Conservation (phyloP, 148 eudicot genomes). For the Fagopyrum esculentum region DNA sequence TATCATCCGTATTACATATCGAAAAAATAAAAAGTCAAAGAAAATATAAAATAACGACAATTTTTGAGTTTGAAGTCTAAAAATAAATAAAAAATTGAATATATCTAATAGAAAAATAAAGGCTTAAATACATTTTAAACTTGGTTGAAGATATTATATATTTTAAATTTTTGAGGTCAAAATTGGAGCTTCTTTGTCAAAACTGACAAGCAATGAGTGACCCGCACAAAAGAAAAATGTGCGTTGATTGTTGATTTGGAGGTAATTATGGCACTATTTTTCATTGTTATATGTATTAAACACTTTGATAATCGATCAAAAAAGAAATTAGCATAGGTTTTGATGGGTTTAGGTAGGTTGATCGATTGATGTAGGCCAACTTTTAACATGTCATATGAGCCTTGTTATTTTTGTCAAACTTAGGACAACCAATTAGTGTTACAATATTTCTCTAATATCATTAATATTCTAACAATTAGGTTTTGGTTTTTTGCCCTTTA, state of each 20-base stretch:
- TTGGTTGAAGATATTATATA: not conserved
- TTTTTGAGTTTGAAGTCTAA: no score
- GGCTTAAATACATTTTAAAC: no score
- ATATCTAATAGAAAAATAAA: no score
- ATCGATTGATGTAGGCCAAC: not conserved
- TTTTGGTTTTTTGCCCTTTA: not conserved
- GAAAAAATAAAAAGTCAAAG: no score
- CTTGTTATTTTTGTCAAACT: conserved; percentile 1
- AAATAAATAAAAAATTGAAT: no score
- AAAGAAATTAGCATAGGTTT: not conserved
- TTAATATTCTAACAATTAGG: not conserved
- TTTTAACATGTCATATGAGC: not conserved
- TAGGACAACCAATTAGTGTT: not conserved
- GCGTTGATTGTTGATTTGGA: not conserved
- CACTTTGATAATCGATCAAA: not conserved
- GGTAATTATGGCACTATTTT: not conserved
- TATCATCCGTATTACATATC: no score
- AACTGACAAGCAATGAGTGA: not conserved
- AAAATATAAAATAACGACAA: no score
- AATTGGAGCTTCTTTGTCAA: not conserved
- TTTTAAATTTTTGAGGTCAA: not conserved
- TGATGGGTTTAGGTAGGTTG: not conserved
- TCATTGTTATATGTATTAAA: not conserved
- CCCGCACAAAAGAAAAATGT: not conserved
- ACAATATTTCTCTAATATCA: no score